These are phyloP conservation scores for Lindgomyces ingoldianus DNA, from an alignment of 495 filamentous ascomycete species.

Conservation along the genomic window DNA sequence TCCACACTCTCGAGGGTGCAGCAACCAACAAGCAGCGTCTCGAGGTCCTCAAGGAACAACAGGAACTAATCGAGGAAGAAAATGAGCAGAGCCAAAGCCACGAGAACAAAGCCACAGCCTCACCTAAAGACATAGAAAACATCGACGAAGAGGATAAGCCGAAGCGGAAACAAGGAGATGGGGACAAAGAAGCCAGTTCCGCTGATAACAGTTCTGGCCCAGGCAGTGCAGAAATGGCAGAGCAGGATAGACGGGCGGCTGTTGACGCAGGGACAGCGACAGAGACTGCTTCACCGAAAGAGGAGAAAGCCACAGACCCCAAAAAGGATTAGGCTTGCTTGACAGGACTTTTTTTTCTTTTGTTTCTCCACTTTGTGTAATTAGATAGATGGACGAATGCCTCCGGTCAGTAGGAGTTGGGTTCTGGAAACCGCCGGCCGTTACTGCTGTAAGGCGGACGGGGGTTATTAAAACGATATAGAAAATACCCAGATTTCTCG, in stretches of 20 bases:
- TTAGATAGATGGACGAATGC: neutral
- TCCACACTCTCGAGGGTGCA: slow-evolving; percentile 93
- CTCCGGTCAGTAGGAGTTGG: neutral
- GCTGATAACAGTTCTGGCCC: slow-evolving; percentile 1
- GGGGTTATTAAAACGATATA: neutral
- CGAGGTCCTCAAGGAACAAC: slow-evolving; percentile 98
- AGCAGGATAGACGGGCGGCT: slow-evolving; percentile 24
- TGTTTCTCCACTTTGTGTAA: slow-evolving; percentile 16
- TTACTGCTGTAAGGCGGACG: too few relatives aligned
- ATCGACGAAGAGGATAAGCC: slow-evolving; percentile 79
- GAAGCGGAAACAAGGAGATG: slow-evolving; percentile 32
- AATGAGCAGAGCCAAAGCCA: slow-evolving; percentile 83
- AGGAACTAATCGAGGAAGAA: slow-evolving; percentile 97
- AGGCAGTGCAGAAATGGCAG: slow-evolving; percentile 19
- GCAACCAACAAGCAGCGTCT: slow-evolving; percentile 98
- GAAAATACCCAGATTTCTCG: slow-evolving; percentile 8
- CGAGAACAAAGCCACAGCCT: slow-evolving; percentile 52
- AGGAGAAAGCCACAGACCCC: slow-evolving; percentile 47
- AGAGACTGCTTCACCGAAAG: neutral
- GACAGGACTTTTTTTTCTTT: neutral
- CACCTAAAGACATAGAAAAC: slow-evolving; percentile 73
- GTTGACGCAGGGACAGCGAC: neutral
- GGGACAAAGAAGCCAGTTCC: slow-evolving; percentile 26
- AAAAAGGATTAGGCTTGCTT: slow-evolving; percentile 28
- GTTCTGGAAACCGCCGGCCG: too few relatives aligned